Evolutionary conservation across 257 asterid species (phyloP).

Genomic region (Cynanchum wilfordii): DNA sequence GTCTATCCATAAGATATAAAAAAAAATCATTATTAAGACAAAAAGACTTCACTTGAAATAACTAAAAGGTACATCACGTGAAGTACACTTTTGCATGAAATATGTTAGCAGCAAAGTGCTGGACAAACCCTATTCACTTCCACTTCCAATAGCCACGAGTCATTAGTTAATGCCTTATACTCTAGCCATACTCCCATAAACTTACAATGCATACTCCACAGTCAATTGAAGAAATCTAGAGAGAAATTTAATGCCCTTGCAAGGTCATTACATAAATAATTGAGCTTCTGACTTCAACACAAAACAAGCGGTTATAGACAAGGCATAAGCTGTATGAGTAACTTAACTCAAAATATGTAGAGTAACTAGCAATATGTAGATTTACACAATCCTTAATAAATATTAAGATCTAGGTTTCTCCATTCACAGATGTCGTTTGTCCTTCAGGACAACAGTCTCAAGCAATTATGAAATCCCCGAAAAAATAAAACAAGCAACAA

Average conservation of each 20-base stretch:
- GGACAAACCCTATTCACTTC: neutral
- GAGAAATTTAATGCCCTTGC: neutral
- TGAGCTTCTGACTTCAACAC: neutral
- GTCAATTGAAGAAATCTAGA: neutral
- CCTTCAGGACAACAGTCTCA: neutral
- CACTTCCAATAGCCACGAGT: neutral
- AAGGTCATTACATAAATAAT: neutral
- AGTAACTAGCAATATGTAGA: neutral
- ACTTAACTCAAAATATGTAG: neutral
- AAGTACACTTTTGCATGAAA: neutral
- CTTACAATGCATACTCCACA: neutral
- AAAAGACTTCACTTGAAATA: neutral
- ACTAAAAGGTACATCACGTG: neutral
- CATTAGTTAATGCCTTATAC: neutral
- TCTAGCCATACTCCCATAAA: neutral
- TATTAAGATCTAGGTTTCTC: neutral
- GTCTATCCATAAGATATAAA: neutral
- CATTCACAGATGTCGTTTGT: neutral
- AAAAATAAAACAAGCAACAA: neutral
- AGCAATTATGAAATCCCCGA: neutral
- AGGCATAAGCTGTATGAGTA: neutral
- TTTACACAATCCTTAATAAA: neutral
- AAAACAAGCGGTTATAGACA: neutral
- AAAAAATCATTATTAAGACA: neutral
- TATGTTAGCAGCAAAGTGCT: slow-evolving; percentile 1